Evolutionary conservation across 148 eudicot genomes (phyloP), one percentile per base, ranked within the genome.

Genomic region (Amaranthus cruentus): DNA sequence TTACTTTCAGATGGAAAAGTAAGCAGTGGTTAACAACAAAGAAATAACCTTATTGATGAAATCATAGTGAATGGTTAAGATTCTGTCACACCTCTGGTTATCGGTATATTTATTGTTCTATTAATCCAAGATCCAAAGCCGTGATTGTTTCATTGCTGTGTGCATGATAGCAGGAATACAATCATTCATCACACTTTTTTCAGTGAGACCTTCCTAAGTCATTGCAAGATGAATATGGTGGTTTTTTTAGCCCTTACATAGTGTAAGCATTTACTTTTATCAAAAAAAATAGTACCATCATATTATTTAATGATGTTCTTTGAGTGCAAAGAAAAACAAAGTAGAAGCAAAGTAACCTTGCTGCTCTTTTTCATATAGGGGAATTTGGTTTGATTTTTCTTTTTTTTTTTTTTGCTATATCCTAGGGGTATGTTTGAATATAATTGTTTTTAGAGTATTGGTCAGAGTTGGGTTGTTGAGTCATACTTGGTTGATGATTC

Each of bases 141-240:
- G 6, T 68, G 68, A 57, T 8, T 47, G 47, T 47, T 55, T 49
- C 46, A 28, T 69, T 38, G 55, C 48, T 18, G 6, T 1, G 14
- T 59, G 46, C 15, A 28, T 53, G 21, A 53, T 70, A 65, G 68
- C 79, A 87, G 90, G 77, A 42, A 72, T 87, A 68, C 70, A 75
- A 55, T 86, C 90, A 46, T 81, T 74, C 51, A 83, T 79, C 51
- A 87, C 90, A 15, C 72, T 87, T 2, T 83, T 70, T 77, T 58
- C 90, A 87, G 52, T 85, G 80, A 80, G 90, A 87, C 73, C 74
- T 73, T 66, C 88, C 90, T 49, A 85, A 81, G 67, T 49, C 73
- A 15, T 71, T 85, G 11, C 82, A 87, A 78, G 86, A 87, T 64
- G 81, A 77, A 60, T 84, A 83, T 70, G 85, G 86, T 21, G 90